A percentile compares a stretch with the other conserved stretches of the same genome.
These are phyloP conservation scores for Aphanoascus verrucosus DNA, from an alignment of 2,329 filamentous ascomycete species.

Conservation along the genomic window DNA sequence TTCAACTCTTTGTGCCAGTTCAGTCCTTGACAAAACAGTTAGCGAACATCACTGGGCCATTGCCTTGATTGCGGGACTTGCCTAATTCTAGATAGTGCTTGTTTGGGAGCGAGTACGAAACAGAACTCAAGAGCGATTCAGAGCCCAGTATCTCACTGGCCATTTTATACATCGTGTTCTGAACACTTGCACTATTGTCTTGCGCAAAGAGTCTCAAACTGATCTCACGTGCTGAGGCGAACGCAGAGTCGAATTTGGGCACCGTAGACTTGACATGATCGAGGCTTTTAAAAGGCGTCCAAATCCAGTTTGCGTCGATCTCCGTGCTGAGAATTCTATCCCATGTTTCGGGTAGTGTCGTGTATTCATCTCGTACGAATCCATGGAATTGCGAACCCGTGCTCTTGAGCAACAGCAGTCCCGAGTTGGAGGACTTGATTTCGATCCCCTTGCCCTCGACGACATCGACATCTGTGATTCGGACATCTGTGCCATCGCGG, in stretches of 20 bases:
- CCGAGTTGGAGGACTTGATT: conserved; percentile 66
- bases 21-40: conserved; percentile 50
- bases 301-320: conserved; percentile 77
- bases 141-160: conserved; percentile 69
- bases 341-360: conserved; percentile 79
- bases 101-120: conserved; percentile 82
- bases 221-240: conserved; percentile 64
- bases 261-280: conserved; percentile 55
- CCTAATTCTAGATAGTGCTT: conserved; percentile 97
- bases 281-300: conserved; percentile 59
- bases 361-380: conserved; percentile 88
- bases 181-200: conserved; percentile 84
- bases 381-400: conserved; percentile 93
- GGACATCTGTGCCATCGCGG: conserved; percentile 78
- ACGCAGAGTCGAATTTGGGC: conserved; percentile 66
- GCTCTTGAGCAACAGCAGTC: conserved; percentile 84
- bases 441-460: conserved; percentile 58
- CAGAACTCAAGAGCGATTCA: conserved; percentile 59
- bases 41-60: not conserved
- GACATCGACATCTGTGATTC: conserved; percentile 65
- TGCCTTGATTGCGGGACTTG: conserved; percentile 19
- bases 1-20: conserved; percentile 93
- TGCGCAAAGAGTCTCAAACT: conserved; percentile 86
- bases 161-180: conserved; percentile 99
- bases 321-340: conserved; percentile 93